A percentile compares a stretch with the other conserved stretches of the same genome.
Evolutionary conservation across 2,329 filamentous ascomycete genomes (phyloP).

Genomic region (Endoconidiophora polonica): DNA sequence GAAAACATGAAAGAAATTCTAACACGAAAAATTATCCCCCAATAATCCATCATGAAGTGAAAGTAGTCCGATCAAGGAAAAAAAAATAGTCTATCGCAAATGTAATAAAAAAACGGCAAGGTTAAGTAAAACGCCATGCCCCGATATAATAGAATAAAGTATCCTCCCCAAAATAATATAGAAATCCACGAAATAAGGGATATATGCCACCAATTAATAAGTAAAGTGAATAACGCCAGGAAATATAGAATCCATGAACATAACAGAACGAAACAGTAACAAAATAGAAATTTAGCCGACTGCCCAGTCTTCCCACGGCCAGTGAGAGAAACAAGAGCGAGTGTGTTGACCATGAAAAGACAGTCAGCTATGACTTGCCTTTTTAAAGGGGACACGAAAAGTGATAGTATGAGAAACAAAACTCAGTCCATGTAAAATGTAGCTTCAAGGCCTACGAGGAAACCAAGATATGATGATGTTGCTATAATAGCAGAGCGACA

Average conservation of each 20-base stretch:
- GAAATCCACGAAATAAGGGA: background rate
- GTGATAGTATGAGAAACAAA: background rate
- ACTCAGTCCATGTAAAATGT: no score
- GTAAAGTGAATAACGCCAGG: background rate
- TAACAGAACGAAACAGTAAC: background rate
- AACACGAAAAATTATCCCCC: no score
- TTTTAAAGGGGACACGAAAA: background rate
- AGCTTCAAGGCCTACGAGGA: background rate
- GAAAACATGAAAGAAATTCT: no score
- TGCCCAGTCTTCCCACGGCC: no score
- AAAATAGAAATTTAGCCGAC: no score
- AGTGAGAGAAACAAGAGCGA: no score
- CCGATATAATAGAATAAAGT: background rate
- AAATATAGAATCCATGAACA: background rate
- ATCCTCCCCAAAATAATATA: background rate
- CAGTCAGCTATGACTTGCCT: no score
- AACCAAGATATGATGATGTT: background rate
- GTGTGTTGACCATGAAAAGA: no score
- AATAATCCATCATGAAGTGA: no score
- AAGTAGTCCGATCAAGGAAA: no score
- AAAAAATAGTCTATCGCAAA: no score
- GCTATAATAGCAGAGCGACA: background rate
- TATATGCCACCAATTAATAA: background rate
- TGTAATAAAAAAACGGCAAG: no score
- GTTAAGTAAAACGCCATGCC: background rate